phyloP scores from a whole-genome alignment of 1,139 yeast species.

The Saccharomyces hybrid region DNA sequence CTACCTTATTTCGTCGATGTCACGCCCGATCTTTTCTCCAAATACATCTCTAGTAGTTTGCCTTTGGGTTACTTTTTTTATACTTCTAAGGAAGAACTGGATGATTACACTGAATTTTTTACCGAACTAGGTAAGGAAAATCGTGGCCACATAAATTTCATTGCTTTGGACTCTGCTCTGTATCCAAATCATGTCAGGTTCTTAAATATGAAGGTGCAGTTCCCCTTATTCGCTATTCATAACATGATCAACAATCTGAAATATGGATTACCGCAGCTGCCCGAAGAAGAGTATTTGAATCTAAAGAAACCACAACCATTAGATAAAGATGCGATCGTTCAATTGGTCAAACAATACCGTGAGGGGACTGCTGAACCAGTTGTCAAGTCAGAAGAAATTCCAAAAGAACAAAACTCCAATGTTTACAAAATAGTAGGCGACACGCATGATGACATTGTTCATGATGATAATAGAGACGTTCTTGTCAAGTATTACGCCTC shows the following conservation, averaged over 20 bases:
- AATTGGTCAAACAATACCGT: constrained; percentile 56
- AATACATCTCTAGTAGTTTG: constrained; percentile 60
- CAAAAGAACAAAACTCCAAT: constrained; percentile 64
- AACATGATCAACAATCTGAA: constrained; percentile 60
- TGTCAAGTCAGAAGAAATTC: constrained; percentile 79
- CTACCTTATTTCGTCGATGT: constrained; percentile 89
- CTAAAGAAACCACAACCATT: constrained; percentile 24
- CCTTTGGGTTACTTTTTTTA: constrained; percentile 90
- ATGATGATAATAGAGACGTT: constrained; percentile 69
- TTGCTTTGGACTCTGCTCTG: constrained; percentile 71
- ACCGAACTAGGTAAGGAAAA: constrained; percentile 58
- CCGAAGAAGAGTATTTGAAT: constrained; percentile 30
- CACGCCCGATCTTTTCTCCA: constrained; percentile 66
- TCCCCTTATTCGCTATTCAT: constrained; percentile 90
- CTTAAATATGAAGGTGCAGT: constrained; percentile 72
- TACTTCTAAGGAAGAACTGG: constrained; percentile 58
- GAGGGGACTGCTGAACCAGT: constrained; percentile 63
- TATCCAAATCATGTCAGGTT: constrained; percentile 85
- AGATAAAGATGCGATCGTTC: constrained; percentile 40
- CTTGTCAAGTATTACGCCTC: constrained; percentile 92
- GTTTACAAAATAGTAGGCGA: constrained; percentile 78
- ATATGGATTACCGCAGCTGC: constrained; percentile 53
- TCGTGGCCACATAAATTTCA: constrained; percentile 80
- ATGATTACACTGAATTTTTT: constrained; percentile 45
- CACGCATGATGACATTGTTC: constrained; percentile 64